Evolutionary conservation across 2,329 filamentous ascomycete species (phyloP).

Genomic region (Penicillium nordicum): DNA sequence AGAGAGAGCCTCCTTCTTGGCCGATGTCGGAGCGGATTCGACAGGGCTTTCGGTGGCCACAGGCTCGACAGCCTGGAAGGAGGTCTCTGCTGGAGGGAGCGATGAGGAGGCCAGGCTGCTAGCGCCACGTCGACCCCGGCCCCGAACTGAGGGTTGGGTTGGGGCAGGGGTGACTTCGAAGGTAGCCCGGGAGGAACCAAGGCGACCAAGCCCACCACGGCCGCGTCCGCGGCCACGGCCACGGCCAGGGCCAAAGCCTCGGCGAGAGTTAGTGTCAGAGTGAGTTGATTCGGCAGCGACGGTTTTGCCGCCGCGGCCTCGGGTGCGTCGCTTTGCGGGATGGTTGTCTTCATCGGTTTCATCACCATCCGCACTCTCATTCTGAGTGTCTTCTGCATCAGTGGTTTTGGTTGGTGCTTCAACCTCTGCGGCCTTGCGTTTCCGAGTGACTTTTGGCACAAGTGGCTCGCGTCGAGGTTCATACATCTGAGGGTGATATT

Average conservation of each 20-base stretch:
- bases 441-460: constrained; percentile 32
- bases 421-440: constrained; percentile 38
- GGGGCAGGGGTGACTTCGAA: constrained; percentile 20
- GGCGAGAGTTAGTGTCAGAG: constrained; percentile 18
- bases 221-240: constrained; percentile 30
- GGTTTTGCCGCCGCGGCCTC: constrained; percentile 28
- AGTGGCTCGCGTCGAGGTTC: constrained; percentile 30
- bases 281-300: constrained; percentile 23
- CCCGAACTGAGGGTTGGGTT: constrained; percentile 20
- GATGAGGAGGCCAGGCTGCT: constrained; percentile 11
- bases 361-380: constrained; percentile 25
- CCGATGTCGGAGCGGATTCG: constrained; percentile 9
- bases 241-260: constrained; percentile 23
- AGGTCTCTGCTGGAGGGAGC: constrained; percentile 11
- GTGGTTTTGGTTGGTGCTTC: constrained; percentile 27
- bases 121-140: constrained; percentile 23
- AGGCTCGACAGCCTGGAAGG: constrained; percentile 14
- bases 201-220: constrained; percentile 21
- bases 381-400: constrained; percentile 28
- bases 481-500: constrained; percentile 37
- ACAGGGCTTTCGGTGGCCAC: constrained; percentile 10
- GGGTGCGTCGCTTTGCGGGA: constrained; percentile 33
- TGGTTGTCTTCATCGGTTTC: constrained; percentile 30
- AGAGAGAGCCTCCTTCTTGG: constrained; percentile 18
- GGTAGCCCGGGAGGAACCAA: constrained; percentile 19